phyloP scores from a whole-genome alignment of 1,284 basidiomycete genomes.

The Sanghuangporus baumii region DNA sequence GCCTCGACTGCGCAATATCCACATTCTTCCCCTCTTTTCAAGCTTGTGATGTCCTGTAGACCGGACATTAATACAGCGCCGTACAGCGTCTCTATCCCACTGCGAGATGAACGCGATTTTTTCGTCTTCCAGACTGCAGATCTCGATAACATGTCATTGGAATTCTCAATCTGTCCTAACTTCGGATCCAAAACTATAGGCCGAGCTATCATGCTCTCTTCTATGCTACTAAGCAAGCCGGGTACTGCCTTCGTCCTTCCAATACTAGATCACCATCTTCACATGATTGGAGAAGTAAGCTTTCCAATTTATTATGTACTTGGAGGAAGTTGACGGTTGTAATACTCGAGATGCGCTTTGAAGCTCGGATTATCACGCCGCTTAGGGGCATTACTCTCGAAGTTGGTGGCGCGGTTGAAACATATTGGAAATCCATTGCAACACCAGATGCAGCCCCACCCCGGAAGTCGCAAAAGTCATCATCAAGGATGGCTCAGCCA shows the following conservation, averaged over 20 bases:
- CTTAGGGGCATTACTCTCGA: slow-evolving; percentile 94
- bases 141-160: slow-evolving; percentile 73
- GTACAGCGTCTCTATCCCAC: slow-evolving; percentile 83
- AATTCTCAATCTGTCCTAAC: slow-evolving; percentile 95
- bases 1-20: slow-evolving; percentile 56
- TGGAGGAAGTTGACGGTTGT: slow-evolving; percentile 8
- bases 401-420: slow-evolving; percentile 92
- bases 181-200: slow-evolving; percentile 99
- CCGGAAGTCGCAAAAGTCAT: slow-evolving; percentile 7
- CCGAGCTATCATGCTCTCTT: slow-evolving; percentile 83
- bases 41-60: slow-evolving; percentile 87
- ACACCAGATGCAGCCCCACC: slow-evolving; percentile 29
- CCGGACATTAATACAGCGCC: slow-evolving; percentile 81
- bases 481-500: slow-evolving; percentile 17
- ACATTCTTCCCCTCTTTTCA: slow-evolving; percentile 78
- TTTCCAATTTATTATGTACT: slow-evolving; percentile 13
- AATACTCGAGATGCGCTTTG: slow-evolving; percentile 70
- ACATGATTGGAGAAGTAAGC: slow-evolving; percentile 88
- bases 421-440: slow-evolving; percentile 93
- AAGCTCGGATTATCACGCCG: slow-evolving; percentile 83
- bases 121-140: slow-evolving; percentile 87
- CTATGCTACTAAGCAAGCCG: slow-evolving; percentile 60
- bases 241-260: slow-evolving; percentile 66
- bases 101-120: slow-evolving; percentile 74
- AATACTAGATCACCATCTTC: slow-evolving; percentile 88